Conservation (phyloP, 75 land plant species). For the Pinus taeda region DNA sequence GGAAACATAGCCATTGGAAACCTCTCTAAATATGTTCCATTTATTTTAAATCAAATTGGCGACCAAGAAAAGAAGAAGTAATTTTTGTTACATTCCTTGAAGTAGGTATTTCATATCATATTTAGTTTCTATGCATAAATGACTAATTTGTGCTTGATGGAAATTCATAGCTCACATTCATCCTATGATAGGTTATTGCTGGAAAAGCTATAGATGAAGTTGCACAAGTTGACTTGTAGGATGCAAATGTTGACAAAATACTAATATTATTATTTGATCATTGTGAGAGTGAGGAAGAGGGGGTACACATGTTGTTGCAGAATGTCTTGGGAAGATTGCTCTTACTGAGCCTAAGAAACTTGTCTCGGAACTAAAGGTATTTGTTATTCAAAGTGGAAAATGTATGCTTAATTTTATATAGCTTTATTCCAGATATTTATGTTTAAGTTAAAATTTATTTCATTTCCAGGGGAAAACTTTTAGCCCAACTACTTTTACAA, state of each 20-base stretch:
- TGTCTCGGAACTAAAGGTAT: constrained; percentile 89
- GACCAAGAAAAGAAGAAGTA: constrained; percentile 96
- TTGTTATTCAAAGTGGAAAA: background rate
- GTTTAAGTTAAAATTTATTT: background rate
- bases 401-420: background rate
- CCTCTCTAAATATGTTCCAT: too few relatives aligned
- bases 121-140: background rate
- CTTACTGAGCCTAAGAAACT: constrained; percentile 92
- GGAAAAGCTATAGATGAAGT: constrained; percentile 80
- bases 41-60: too few relatives aligned
- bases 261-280: constrained; percentile 79
- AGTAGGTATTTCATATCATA: constrained; percentile 64
- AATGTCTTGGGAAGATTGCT: constrained; percentile 97
- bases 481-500: constrained; percentile 86
- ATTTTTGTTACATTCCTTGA: constrained; percentile 91
- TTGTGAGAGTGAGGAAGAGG: constrained; percentile 99
- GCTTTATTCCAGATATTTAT: background rate
- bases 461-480: constrained; percentile 59
- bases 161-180: background rate
- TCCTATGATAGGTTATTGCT: constrained; percentile 78
- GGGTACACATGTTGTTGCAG: constrained; percentile 98
- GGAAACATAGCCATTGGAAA: too few relatives aligned
- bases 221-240: constrained; percentile 78
- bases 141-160: background rate
- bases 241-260: constrained; percentile 82